A percentile compares a stretch with the other conserved stretches of the same genome.
Conservation (phyloP, 192 early-diverging fungal species). For the Coemansia sp. region DNA sequence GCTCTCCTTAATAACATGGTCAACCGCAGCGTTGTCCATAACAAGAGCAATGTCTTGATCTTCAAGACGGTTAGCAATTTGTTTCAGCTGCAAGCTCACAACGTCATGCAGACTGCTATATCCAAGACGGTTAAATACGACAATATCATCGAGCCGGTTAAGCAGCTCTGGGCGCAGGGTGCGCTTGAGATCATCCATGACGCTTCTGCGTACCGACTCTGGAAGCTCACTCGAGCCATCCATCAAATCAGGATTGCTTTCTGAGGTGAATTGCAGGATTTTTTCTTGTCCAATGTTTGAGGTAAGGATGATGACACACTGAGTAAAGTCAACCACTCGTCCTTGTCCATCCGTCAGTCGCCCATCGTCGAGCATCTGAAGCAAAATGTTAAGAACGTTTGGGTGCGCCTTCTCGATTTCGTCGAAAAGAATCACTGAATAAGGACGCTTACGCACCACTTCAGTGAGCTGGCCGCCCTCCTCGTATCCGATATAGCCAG, state of each 20-base stretch:
- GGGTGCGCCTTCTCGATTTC: conserved; percentile 98
- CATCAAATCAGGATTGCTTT: conserved; percentile 22
- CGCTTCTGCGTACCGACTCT: conserved; percentile 52
- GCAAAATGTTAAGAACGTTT: conserved; percentile 74
- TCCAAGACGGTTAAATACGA: conserved; percentile 77
- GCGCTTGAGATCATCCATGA: conserved; percentile 79
- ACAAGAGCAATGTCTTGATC: conserved; percentile 72
- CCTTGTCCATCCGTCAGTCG: conserved; percentile 94
- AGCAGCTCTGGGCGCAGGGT: conserved; percentile 93
- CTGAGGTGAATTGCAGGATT: conserved; percentile 50
- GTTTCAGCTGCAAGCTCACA: conserved; percentile 67
- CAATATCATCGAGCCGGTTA: conserved; percentile 94
- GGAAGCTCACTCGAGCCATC: conserved; percentile 40
- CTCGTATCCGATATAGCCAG: conserved; percentile 96
- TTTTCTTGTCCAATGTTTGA: conserved; percentile 78
- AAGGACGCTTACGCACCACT: conserved; percentile 84
- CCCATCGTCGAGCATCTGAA: conserved; percentile 92
- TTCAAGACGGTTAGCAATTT: conserved; percentile 67
- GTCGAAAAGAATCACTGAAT: conserved; percentile 94
- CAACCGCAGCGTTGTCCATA: conserved; percentile 68
- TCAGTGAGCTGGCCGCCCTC: conserved; percentile 97
- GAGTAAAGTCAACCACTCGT: conserved; percentile 88
- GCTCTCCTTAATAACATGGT: conserved; percentile 72
- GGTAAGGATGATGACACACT: conserved; percentile 96
- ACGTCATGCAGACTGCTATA: conserved; percentile 66